A percentile compares a stretch with the other conserved stretches of the same genome.
Evolutionary conservation across 2,329 filamentous ascomycete species (phyloP).

Genomic region (Verticillium zaregamsianum): DNA sequence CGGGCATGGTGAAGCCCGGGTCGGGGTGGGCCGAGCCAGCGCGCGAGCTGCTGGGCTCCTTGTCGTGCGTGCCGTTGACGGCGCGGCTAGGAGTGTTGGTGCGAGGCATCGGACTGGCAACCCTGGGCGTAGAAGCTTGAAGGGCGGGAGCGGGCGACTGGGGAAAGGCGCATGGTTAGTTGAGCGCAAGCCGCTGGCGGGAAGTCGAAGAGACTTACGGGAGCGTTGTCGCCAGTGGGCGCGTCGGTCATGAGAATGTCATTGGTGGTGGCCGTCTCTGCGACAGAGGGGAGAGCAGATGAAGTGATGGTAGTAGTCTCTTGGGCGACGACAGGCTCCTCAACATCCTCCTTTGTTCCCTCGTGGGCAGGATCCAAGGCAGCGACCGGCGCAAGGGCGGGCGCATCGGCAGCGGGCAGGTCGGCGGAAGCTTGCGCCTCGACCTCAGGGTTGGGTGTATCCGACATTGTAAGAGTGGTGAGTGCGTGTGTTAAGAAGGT

Average conservation of each 20-base stretch:
- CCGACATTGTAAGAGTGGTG: conserved; percentile 20
- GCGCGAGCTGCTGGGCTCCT: conserved; percentile 35
- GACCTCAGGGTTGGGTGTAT: background rate
- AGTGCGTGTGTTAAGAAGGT: background rate
- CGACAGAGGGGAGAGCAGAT: background rate
- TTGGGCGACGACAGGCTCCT: background rate
- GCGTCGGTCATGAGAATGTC: conserved; percentile 42
- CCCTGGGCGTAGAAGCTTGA: conserved; percentile 19
- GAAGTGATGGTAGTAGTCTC: background rate
- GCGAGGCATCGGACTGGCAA: conserved; percentile 38
- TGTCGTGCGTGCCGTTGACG: conserved; percentile 28
- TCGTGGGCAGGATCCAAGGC: background rate
- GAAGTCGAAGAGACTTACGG: conserved; percentile 23
- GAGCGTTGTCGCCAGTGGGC: conserved; percentile 30
- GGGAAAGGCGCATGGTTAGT: background rate
- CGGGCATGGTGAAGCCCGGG: conserved; percentile 47
- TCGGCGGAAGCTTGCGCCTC: conserved; percentile 14
- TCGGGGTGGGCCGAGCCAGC: conserved; percentile 56
- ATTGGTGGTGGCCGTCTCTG: background rate
- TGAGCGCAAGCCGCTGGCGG: too few relatives aligned
- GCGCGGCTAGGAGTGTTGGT: conserved; percentile 44
- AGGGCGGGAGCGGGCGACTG: conserved; percentile 34
- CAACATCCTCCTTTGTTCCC: background rate
- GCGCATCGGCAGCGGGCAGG: background rate
- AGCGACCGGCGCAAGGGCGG: background rate